Conservation (phyloP, 2,329 filamentous ascomycete species). For the Neocatenulostroma microsporum region DNA sequence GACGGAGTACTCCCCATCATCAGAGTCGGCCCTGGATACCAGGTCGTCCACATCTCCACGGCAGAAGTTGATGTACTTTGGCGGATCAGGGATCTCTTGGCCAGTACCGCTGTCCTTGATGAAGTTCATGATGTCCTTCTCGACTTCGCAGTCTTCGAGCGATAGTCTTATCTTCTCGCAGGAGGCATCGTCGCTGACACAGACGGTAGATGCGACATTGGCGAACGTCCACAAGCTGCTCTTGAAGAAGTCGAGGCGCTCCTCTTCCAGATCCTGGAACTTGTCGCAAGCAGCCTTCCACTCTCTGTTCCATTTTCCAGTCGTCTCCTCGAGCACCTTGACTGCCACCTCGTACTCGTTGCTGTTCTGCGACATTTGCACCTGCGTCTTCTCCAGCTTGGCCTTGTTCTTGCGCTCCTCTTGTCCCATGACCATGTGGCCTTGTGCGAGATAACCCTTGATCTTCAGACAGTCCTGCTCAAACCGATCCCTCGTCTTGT, state of each 20-base stretch:
- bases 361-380: slow-evolving; percentile 84
- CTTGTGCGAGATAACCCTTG: slow-evolving; percentile 95
- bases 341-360: slow-evolving; percentile 89
- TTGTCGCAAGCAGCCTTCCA: slow-evolving; percentile 98
- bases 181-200: slow-evolving; percentile 87
- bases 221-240: slow-evolving; percentile 97
- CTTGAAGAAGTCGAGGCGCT: slow-evolving; percentile 93
- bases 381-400: slow-evolving; percentile 96
- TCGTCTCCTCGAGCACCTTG: slow-evolving; percentile 90
- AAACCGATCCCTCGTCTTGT: slow-evolving; percentile 91
- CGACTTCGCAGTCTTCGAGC: slow-evolving; percentile 90
- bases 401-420: slow-evolving; percentile 99
- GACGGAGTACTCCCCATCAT: slow-evolving; percentile 85
- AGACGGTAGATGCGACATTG: slow-evolving; percentile 94
- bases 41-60: slow-evolving; percentile 75
- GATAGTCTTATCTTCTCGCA: slow-evolving; percentile 94
- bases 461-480: slow-evolving; percentile 98
- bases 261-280: slow-evolving; percentile 97
- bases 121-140: slow-evolving; percentile 84
- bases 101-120: slow-evolving; percentile 85
- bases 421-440: slow-evolving; percentile 99
- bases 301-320: slow-evolving; percentile 90
- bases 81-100: slow-evolving; percentile 93
- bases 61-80: slow-evolving; percentile 98
- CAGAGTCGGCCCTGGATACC: slow-evolving; percentile 66